Evolutionary conservation across 129 eudicot genomes (phyloP), one percentile per base, ranked within the genome.

Genomic region (Oenanthe sinensis): DNA sequence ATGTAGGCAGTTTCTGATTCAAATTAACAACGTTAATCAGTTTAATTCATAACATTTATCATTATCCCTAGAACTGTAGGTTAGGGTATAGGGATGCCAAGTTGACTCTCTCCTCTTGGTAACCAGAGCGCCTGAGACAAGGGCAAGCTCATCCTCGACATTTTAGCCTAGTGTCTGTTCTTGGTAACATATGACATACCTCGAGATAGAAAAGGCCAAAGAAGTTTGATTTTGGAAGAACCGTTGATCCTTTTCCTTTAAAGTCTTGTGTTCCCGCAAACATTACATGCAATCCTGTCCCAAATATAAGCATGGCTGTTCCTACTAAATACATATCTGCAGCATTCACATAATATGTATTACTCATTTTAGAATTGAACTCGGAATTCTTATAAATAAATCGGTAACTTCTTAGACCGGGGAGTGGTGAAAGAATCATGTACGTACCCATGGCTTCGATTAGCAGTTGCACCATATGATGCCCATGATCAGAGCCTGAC

Each of bases 311-410:
- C 98, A 90, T 87, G 37, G 96, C 92, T 3, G 96, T 88, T 83
- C 96, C 98, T 30, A 93, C 79, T 77, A 93, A 76, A 85, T 87
- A 93, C 98, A 93, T 86, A 82, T 93, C 93, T 83, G 88, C 48
- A 67, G 6, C 72, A 67, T 30, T 15, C 10, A 79, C n/a, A 22
- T 12, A 77, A 40, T 15, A 10, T 20, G 17, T 70, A 37, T 68
- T 28, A 68, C 9, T 4, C 22, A 37, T 68, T 2, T 24, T 10
- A 24, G 68, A 60, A 8, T 60, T 9, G 0, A 8, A n/a, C 30
- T 60, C 13, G 4, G 24, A 52, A 10, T 8, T 60, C 30, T 60
- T 60, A 24, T 10, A 8, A 10, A 39, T 17, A 40, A 0, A 17
- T 15, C 0, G 28, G 1, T 6, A 8, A 20, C 44, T 19, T 40